phyloP scores from a whole-genome alignment of 139 green algal genomes.

The Micractinium sp. region DNA sequence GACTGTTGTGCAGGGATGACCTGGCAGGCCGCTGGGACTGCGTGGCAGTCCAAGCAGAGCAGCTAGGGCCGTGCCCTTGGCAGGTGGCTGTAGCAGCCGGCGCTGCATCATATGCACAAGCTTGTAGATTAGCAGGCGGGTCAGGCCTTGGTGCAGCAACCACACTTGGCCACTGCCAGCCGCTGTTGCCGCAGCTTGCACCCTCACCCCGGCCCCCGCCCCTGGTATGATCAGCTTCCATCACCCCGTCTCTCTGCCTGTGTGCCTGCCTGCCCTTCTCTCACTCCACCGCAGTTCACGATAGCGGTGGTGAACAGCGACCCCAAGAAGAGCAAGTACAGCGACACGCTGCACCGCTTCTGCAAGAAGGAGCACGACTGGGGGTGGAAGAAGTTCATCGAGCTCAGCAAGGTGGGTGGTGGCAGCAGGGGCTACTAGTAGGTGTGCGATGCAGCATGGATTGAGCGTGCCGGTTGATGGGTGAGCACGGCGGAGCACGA shows the following conservation, averaged over 20 bases:
- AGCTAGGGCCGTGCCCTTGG: no score
- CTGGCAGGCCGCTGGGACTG: no score
- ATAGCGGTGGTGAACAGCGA: slow-evolving; percentile 99
- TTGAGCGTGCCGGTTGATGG: no score
- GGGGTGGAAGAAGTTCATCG: slow-evolving; percentile 99
- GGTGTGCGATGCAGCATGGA: no score
- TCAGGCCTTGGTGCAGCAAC: no score
- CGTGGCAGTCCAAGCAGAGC: no score
- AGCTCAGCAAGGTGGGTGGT: slow-evolving; percentile 78
- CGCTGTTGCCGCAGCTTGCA: not conserved
- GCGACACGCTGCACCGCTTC: slow-evolving; percentile 98
- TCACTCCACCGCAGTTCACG: slow-evolving; percentile 75
- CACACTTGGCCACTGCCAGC: not conserved
- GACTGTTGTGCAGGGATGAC: no score
- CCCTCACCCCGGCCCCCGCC: no score
- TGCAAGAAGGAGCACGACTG: slow-evolving; percentile 99
- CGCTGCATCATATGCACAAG: not conserved
- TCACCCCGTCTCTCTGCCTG: not conserved
- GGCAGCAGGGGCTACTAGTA: not conserved
- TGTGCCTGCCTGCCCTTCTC: not conserved
- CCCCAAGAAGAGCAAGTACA: slow-evolving; percentile 96
- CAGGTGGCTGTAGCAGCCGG: not conserved
- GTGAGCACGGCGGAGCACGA: no score
- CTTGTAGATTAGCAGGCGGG: not conserved
- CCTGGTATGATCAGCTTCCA: not conserved